Base-by-base conservation (phyloP, 176 grass and related monocot species). In the Cocos nucifera region DNA sequence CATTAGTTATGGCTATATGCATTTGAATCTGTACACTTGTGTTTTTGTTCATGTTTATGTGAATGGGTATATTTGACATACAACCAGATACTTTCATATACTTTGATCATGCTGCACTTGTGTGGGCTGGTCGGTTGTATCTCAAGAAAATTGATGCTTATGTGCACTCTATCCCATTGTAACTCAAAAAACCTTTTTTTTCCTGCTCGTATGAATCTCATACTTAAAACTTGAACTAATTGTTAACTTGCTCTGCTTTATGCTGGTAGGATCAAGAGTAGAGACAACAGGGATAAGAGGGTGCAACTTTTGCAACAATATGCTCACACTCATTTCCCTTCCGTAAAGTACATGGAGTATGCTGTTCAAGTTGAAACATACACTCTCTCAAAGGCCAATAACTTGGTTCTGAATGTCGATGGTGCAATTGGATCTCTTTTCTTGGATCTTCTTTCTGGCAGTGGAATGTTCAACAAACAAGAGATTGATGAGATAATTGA, bases 271-370 rank as follows among this genome's bases (percentile, higher is more conserved):
- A 98, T 98, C 56, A 98, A 98, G 81, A 98, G 87, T 77, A 77
- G 93, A 77, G 88, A 98, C 74, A 98, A 98, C 64, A 92, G 93
- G 64, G 93, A 98, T 53, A 98, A 98, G 70, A 81, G 93, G 61
- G 93, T 98, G 56, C 87, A 98, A 76, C 82, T 98, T 70, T 77
- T 98, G 51, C 92, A 91, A 48, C 50, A 98, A 79, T 98, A 98
- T 58, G 35, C 35, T 44, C 35, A 44, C 35, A 44, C 35, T 44
- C 9, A 44, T 44, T 44, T 44, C 9, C 35, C 35, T 44, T 44
- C 35, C 3, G 9, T 44, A 3, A 44, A 44, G 35, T 44, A 44
- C 9, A 44, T 44, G 35, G 35, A 44, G 9, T 44, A 44, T 44
- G 35, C 35, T 44, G 35, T 44, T 44, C 8, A 14, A 14, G 35